These are phyloP conservation scores for Platanthera guangdongensis DNA, from an alignment of 106 monocot genomes.

Conservation along the genomic window DNA sequence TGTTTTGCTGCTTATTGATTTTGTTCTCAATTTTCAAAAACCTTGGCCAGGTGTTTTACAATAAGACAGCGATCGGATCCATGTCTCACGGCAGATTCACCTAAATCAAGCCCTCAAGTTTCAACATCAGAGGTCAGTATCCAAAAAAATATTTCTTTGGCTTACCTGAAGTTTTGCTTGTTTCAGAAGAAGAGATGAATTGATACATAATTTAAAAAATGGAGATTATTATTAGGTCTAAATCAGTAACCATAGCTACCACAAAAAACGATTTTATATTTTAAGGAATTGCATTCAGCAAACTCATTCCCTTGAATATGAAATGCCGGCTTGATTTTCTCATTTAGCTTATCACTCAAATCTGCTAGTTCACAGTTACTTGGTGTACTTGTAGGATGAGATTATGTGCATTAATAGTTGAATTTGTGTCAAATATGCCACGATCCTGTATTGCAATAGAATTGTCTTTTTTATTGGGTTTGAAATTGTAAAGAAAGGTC, in stretches of 20 bases:
- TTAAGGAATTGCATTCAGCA: neutral
- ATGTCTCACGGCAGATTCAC: neutral
- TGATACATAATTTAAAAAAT: neutral
- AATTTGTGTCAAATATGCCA: too few species aligned
- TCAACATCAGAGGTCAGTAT: neutral
- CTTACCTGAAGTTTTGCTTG: neutral
- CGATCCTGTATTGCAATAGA: too few species aligned
- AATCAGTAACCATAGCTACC: neutral
- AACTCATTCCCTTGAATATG: neutral
- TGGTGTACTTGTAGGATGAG: neutral
- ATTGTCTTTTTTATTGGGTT: too few species aligned
- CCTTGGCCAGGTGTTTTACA: too few species aligned
- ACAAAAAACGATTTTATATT: neutral
- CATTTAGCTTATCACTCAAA: neutral
- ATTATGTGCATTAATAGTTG: too few species aligned
- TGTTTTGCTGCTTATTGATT: too few species aligned
- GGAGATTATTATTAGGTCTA: neutral
- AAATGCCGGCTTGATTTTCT: neutral
- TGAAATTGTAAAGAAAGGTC: too few species aligned
- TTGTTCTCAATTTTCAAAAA: too few species aligned
- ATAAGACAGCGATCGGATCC: conserved; percentile 33
- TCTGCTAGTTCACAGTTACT: neutral
- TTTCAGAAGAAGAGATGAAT: neutral
- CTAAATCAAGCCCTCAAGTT: neutral
- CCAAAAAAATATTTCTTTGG: neutral